phyloP scores from a whole-genome alignment of 257 asterid species.

The Salvia splendens region DNA sequence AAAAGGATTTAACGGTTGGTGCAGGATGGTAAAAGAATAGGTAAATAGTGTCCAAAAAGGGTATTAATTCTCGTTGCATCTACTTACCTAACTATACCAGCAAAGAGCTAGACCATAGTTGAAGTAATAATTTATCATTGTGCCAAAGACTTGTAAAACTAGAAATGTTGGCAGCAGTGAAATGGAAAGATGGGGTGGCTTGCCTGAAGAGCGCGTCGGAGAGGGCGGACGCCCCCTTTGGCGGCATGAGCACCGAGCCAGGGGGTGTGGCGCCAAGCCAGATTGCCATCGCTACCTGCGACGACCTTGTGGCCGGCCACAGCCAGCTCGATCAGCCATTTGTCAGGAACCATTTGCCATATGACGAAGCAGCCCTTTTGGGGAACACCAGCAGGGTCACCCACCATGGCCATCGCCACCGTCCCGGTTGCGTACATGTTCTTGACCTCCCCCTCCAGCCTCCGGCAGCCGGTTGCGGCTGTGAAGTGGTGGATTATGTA shows the following conservation, averaged over 20 bases:
- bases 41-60: not conserved
- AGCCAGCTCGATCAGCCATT: slow-evolving; percentile 75
- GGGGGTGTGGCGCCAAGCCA: slow-evolving; percentile 93
- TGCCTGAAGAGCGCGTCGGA: slow-evolving; percentile 82
- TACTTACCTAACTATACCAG: slow-evolving; percentile 23
- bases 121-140: slow-evolving; percentile 34
- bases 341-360: slow-evolving; percentile 85
- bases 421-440: slow-evolving; percentile 75
- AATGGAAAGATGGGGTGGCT: not conserved
- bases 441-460: slow-evolving; percentile 56
- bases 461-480: slow-evolving; percentile 82
- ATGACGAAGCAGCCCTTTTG: slow-evolving; percentile 81
- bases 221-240: slow-evolving; percentile 79
- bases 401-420: slow-evolving; percentile 66
- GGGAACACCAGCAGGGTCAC: slow-evolving; percentile 38
- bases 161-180: slow-evolving; percentile 32
- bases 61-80: slow-evolving; percentile 12
- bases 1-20: slow-evolving; percentile 31
- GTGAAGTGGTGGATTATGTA: slow-evolving; percentile 80
- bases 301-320: slow-evolving; percentile 75
- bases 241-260: slow-evolving; percentile 87
- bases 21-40: slow-evolving; percentile 19
- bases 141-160: slow-evolving; percentile 19
- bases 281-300: slow-evolving; percentile 79
- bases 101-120: slow-evolving; percentile 29